Percentiles rank a stretch among this genome's conserved stretches.
Evolutionary conservation across 2,329 filamentous ascomycete species (phyloP).

Genomic region (Waltergamsia citrina): DNA sequence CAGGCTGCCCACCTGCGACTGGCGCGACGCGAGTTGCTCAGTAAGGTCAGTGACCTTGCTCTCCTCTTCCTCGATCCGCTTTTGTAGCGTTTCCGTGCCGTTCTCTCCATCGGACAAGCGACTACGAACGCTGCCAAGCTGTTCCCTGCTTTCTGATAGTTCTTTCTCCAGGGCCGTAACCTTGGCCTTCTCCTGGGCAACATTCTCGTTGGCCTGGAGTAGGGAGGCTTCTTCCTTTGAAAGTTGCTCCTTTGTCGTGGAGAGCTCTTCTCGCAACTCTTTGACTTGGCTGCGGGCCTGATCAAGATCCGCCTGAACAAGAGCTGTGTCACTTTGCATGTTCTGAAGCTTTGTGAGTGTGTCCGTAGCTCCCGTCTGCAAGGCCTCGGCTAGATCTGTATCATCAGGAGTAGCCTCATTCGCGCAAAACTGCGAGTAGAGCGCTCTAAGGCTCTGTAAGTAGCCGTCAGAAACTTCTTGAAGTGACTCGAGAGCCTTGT

Average conservation of each 20-base stretch:
- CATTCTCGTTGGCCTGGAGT: conserved; percentile 41
- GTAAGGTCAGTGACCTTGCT: conserved; percentile 56
- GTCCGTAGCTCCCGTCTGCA: conserved; percentile 49
- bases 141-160: conserved; percentile 54
- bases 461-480: conserved; percentile 44
- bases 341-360: conserved; percentile 50
- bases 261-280: conserved; percentile 48
- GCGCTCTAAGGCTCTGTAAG: conserved; percentile 43
- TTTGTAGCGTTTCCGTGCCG: conserved; percentile 69
- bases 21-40: conserved; percentile 63
- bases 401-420: conserved; percentile 45
- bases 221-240: conserved; percentile 40
- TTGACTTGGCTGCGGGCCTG: conserved; percentile 43
- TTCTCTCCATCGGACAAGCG: conserved; percentile 77
- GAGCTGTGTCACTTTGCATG: conserved; percentile 47
- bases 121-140: conserved; percentile 57
- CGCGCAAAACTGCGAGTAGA: conserved; percentile 49
- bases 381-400: conserved; percentile 46
- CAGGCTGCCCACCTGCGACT: conserved; percentile 64
- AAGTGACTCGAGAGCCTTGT: conserved; percentile 37
- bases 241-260: conserved; percentile 41
- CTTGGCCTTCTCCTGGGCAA: conserved; percentile 45
- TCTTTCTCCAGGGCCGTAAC: conserved; percentile 45
- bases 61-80: conserved; percentile 68
- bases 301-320: conserved; percentile 56